These are phyloP conservation scores for Fomitopsis pulvina DNA, from an alignment of 768 basidiomycete species.

Conservation along the genomic window DNA sequence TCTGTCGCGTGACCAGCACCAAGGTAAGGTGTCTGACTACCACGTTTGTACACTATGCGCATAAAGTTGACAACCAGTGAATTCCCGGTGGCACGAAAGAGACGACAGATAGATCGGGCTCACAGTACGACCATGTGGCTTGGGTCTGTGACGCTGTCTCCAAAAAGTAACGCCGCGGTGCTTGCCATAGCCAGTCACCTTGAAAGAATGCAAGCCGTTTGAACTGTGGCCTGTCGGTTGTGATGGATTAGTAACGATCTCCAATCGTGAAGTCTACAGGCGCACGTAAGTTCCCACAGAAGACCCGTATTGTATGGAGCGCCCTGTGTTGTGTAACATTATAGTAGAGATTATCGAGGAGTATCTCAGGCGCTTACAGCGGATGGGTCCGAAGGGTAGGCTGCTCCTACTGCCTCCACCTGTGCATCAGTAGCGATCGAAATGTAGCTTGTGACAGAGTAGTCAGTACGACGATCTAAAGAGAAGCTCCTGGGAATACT, in stretches of 20 bases:
- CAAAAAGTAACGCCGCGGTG: not conserved
- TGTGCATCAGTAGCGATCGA: not conserved
- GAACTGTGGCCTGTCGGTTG: not conserved
- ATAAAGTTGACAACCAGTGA: not conserved
- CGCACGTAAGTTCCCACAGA: not conserved
- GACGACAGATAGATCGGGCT: no score
- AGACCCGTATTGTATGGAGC: slow-evolving; percentile 2
- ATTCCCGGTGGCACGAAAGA: no score
- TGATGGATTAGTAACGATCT: not conserved
- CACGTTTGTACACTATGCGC: slow-evolving; percentile 1
- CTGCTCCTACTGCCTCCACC: not conserved
- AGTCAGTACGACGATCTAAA: not conserved
- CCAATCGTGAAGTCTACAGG: not conserved
- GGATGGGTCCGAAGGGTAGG: not conserved
- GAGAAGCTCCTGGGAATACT: not conserved
- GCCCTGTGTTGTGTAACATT: not conserved
- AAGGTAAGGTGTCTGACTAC: not conserved
- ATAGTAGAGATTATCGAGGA: not conserved
- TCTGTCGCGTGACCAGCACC: not conserved
- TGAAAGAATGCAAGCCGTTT: slow-evolving; percentile 4
- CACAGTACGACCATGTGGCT: slow-evolving; percentile 2
- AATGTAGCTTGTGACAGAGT: not conserved
- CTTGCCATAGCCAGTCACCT: slow-evolving; percentile 4
- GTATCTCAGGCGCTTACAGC: not conserved
- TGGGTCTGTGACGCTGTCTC: not conserved